A percentile compares a stretch with the other conserved stretches of the same genome.
Conservation (phyloP, 176 grass and related monocot genomes). For the Pharus latifolius region DNA sequence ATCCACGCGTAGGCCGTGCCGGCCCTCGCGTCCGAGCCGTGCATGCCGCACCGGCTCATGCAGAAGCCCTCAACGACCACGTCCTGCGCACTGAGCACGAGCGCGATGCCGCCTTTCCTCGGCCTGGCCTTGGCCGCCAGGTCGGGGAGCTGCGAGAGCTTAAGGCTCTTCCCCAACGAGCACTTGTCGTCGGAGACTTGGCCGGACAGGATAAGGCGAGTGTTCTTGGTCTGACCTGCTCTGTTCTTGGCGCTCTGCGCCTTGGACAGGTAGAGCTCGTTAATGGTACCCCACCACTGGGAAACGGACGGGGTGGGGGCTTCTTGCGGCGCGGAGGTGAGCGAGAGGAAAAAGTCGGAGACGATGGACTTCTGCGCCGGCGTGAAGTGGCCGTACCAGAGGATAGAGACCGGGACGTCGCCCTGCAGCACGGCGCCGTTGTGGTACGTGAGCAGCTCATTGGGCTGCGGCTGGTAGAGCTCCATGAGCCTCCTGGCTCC, state of each 20-base stretch:
- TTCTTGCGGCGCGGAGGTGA: neutral
- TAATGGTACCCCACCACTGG: slow-evolving; percentile 42
- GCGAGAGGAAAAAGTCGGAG: slow-evolving; percentile 51
- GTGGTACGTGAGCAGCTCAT: slow-evolving; percentile 47
- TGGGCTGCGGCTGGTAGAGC: slow-evolving; percentile 18
- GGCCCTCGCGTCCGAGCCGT: slow-evolving; percentile 14
- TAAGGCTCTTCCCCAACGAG: slow-evolving; percentile 37
- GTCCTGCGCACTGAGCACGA: slow-evolving; percentile 54
- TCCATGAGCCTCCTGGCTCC: slow-evolving; percentile 26
- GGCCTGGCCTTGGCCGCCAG: slow-evolving; percentile 10
- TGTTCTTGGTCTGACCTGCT: neutral
- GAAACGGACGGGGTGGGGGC: slow-evolving; percentile 21
- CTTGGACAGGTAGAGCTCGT: slow-evolving; percentile 22
- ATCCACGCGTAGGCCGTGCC: slow-evolving; percentile 37
- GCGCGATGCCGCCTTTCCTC: slow-evolving; percentile 11
- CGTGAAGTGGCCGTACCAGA: slow-evolving; percentile 73
- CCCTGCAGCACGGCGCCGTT: slow-evolving; percentile 45
- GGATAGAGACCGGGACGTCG: slow-evolving; percentile 25
- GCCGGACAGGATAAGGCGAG: slow-evolving; percentile 8
- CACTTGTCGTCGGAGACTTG: slow-evolving; percentile 26
- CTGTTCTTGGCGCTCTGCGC: neutral
- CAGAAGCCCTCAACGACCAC: slow-evolving; percentile 57
- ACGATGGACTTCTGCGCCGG: slow-evolving; percentile 51
- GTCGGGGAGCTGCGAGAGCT: slow-evolving; percentile 20
- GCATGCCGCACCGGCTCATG: slow-evolving; percentile 29